phyloP scores from a whole-genome alignment of 1,284 basidiomycete species.

The Abortiporus biennis region DNA sequence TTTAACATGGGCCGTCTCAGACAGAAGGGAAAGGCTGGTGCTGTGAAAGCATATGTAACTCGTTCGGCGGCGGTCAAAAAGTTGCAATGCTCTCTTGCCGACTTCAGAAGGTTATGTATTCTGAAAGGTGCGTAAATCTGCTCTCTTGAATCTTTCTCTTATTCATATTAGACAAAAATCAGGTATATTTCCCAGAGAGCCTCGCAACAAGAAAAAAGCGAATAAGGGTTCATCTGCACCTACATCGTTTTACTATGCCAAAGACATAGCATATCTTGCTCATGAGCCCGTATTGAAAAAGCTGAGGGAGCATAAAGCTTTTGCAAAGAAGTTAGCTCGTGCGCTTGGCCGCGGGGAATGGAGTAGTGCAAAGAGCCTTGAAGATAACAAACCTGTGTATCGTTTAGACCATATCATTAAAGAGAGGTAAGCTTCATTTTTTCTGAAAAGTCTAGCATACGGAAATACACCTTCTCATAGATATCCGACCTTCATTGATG shows the following conservation, averaged over 20 bases:
- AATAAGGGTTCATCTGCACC: slow-evolving; percentile 98
- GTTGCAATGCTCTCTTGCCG: slow-evolving; percentile 93
- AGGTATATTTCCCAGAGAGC: slow-evolving; percentile 98
- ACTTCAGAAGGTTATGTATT: slow-evolving; percentile 97
- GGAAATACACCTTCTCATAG: slow-evolving; percentile 38
- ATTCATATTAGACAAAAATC: slow-evolving; percentile 6
- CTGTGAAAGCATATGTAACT: slow-evolving; percentile 93
- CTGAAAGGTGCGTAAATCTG: slow-evolving; percentile 72
- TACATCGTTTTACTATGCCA: slow-evolving; percentile 97
- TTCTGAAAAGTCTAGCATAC: not conserved
- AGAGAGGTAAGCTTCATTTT: slow-evolving; percentile 63
- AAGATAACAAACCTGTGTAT: slow-evolving; percentile 89
- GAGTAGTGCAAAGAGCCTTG: slow-evolving; percentile 90
- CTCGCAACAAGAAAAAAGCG: slow-evolving; percentile 86
- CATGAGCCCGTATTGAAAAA: slow-evolving; percentile 97
- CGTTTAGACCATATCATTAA: slow-evolving; percentile 96
- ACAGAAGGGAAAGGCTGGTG: slow-evolving; percentile 88
- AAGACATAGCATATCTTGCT: slow-evolving; percentile 96
- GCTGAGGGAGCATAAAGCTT: slow-evolving; percentile 96
- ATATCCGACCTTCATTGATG: slow-evolving; percentile 96
- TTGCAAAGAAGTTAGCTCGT: slow-evolving; percentile 94
- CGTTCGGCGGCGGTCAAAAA: slow-evolving; percentile 88
- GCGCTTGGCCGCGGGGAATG: slow-evolving; percentile 94
- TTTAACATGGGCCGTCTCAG: slow-evolving; percentile 92
- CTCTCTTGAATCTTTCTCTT: slow-evolving; percentile 2